Base-by-base conservation (phyloP, 208 protist species). In the Crithidia mellificae region DNA sequence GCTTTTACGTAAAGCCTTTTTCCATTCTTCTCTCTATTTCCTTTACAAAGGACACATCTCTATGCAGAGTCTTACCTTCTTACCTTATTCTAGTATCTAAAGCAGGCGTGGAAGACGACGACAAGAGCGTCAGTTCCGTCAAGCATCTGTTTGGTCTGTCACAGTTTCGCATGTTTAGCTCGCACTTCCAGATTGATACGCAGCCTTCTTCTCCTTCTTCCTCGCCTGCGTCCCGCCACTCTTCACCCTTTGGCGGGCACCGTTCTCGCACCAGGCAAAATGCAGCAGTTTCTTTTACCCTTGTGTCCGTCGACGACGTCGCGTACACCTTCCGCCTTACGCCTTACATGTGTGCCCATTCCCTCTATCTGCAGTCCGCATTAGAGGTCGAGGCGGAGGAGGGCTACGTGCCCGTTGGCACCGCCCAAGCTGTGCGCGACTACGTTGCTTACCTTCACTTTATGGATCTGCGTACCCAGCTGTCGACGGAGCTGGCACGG, bases 371-470 rank as follows among this genome's bases (percentile, higher is more conserved):
- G 5, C 71, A 77, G 50, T 63, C 66, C 36, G 84, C 84, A 2
- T 55, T 71, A 0, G 73, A 76, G 22, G 66, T 78, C 25, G 84
- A 52, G 6, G 84, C 85, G 34, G 49, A 62, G 7, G 70, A 75
- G 32, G 81, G 84, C 22, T 32, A 76, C 50, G 74, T 90, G 50
- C 81, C 80, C 6, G 68, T 85, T 22, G 75, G 78, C 24, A 53
- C 67, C 22, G 69, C 73, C 1, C 55, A 59, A 29, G 68, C 80
- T 4, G 47, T 88, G 30, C 72, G 78, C 2, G 67, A 71, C 34
- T 83, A 83, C 41, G 68, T 85, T 1, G 56, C 72, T 24, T 88
- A 85, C 34, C 75, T 88, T 27, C 58, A 77, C 29, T 70, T 71
- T 38, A 36, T 63, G 2, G 73, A 78, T 2, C 29, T 68, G 8